Conservation (phyloP, 495 filamentous ascomycete genomes). For the Neurospora sp. region DNA sequence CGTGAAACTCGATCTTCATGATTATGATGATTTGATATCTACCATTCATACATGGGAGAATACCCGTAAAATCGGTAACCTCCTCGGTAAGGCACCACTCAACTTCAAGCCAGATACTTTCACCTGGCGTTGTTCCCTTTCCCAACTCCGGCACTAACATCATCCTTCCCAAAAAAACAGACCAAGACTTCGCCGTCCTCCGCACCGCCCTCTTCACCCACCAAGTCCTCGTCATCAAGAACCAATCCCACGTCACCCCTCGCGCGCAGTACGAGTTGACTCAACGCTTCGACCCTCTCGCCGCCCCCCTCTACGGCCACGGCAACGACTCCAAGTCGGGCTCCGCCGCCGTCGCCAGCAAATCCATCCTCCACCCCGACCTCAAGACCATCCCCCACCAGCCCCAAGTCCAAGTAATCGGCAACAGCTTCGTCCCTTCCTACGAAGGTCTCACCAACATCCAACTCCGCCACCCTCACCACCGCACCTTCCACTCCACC, state of each 20-base stretch:
- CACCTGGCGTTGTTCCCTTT: background rate
- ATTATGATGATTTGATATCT: conserved; percentile 1
- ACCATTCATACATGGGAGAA: conserved; percentile 26
- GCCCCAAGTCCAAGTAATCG: conserved; percentile 69
- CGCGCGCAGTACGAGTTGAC: conserved; percentile 63
- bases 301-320: conserved; percentile 55
- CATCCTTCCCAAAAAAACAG: conserved; percentile 17
- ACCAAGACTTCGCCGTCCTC: conserved; percentile 49
- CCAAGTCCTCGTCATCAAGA: conserved; percentile 59
- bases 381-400: conserved; percentile 70
- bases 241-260: conserved; percentile 49
- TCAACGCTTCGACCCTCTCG: conserved; percentile 52
- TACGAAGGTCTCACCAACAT: conserved; percentile 61
- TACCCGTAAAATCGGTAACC: conserved; percentile 48
- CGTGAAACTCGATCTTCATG: conserved; percentile 8
- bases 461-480: conserved; percentile 60
- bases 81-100: conserved; percentile 33
- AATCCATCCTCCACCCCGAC: conserved; percentile 64
- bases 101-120: background rate
- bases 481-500: conserved; percentile 60
- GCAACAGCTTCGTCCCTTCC: conserved; percentile 52
- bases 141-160: background rate
- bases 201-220: conserved; percentile 49
- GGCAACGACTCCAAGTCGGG: conserved; percentile 51
- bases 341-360: conserved; percentile 27